These are phyloP conservation scores for Chlorella vulgaris DNA, from an alignment of 139 green algal genomes.

Conservation along the genomic window DNA sequence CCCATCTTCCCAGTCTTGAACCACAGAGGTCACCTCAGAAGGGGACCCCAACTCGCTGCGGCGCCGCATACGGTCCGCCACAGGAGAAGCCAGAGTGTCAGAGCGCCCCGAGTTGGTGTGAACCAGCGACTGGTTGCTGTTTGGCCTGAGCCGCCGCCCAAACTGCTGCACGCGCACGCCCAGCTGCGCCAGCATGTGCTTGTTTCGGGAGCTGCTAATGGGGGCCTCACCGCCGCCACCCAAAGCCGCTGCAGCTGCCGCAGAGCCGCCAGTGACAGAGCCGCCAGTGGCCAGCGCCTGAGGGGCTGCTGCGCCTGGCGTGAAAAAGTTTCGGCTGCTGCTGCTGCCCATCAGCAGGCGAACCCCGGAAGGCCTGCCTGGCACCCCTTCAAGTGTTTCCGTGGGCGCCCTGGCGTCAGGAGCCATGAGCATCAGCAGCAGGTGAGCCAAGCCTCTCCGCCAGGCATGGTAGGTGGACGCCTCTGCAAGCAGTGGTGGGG, in stretches of 20 bases:
- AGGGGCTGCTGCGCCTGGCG: too few relatives aligned
- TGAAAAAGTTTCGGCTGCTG: not conserved
- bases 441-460: constrained; percentile 32
- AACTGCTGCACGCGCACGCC: constrained; percentile 19
- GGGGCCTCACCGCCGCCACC: not conserved
- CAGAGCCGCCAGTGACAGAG: not conserved
- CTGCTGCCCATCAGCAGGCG: not conserved
- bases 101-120: too few relatives aligned
- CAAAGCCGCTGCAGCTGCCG: not conserved
- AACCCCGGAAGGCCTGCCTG: not conserved
- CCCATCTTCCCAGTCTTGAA: not conserved
- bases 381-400: not conserved
- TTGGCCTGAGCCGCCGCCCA: not conserved
- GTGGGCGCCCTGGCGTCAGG: not conserved
- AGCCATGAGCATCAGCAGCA: constrained; percentile 26
- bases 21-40: not conserved
- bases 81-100: too few relatives aligned
- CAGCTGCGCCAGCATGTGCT: not conserved
- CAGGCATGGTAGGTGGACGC: constrained; percentile 26
- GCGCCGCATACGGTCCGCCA: too few relatives aligned
- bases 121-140: too few relatives aligned
- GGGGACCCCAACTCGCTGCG: not conserved
- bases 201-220: not conserved
- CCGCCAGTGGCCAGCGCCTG: not conserved
- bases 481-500: not conserved